These are phyloP conservation scores for Penicillium sp. DNA, from an alignment of 2,329 filamentous ascomycete genomes.

Conservation along the genomic window DNA sequence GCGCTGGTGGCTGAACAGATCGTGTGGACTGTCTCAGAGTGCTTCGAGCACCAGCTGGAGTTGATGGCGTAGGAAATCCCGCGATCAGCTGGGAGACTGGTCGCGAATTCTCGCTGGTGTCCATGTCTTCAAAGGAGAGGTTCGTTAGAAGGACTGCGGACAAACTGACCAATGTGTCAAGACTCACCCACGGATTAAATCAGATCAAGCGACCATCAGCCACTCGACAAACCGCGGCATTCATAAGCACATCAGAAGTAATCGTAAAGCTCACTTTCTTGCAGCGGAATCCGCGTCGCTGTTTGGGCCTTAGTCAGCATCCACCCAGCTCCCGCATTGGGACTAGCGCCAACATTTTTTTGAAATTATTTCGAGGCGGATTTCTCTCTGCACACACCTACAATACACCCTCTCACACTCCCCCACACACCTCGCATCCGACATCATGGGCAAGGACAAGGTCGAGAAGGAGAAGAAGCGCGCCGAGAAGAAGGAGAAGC, in stretches of 20 bases:
- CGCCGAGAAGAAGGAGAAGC: constrained; percentile 41
- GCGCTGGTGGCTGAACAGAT: constrained; percentile 31
- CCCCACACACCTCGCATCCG: constrained; percentile 15
- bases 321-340: constrained; percentile 19
- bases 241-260: too few species aligned
- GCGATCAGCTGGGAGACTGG: constrained; percentile 57
- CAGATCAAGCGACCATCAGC: too few species aligned
- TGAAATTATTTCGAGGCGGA: constrained; percentile 30
- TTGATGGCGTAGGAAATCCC: constrained; percentile 45
- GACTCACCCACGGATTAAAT: too few species aligned
- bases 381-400: constrained; percentile 20
- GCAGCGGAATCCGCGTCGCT: constrained; percentile 6
- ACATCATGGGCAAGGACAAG: constrained; percentile 44
- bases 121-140: too few species aligned
- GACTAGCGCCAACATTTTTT: constrained; percentile 36
- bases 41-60: constrained; percentile 31
- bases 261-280: too few species aligned
- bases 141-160: too few species aligned
- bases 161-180: too few species aligned
- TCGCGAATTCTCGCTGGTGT: constrained; percentile 43
- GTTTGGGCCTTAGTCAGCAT: constrained; percentile 19
- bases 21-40: constrained; percentile 36
- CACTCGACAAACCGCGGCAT: too few species aligned
- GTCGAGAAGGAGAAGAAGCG: constrained; percentile 45
- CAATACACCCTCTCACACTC: constrained; percentile 19